Evolutionary conservation across 2,329 filamentous ascomycete genomes (phyloP).

Genomic region (Amauroascus niger): DNA sequence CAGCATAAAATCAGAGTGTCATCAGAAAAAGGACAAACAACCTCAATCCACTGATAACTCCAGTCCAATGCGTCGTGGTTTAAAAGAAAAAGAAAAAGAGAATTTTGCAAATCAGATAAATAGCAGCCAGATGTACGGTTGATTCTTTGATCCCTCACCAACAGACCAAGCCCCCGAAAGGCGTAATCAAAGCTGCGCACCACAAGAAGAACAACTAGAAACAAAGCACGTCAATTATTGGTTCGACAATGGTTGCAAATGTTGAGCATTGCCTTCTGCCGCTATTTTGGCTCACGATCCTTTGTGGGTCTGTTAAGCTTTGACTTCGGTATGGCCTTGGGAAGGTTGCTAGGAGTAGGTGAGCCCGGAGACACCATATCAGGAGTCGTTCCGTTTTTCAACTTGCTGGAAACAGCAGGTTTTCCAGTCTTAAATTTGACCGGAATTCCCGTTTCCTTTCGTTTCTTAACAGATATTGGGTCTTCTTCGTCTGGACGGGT

Average conservation of each 20-base stretch:
- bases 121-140: neutral
- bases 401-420: constrained; percentile 31
- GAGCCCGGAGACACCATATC: constrained; percentile 20
- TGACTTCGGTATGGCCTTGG: constrained; percentile 2
- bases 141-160: neutral
- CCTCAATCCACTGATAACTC: neutral
- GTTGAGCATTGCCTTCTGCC: too few relatives aligned
- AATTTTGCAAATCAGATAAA: neutral
- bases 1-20: neutral
- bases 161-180: neutral
- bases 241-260: neutral
- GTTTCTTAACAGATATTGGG: constrained; percentile 10
- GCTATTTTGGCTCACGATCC: constrained; percentile 6
- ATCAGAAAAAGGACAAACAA: neutral
- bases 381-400: constrained; percentile 35
- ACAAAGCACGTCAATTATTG: neutral
- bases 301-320: constrained; percentile 10
- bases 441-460: constrained; percentile 8
- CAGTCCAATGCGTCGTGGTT: neutral
- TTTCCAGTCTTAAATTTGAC: constrained; percentile 32
- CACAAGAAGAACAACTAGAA: neutral
- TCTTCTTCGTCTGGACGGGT: constrained; percentile 18
- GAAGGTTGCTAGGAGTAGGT: neutral
- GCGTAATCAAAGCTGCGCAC: neutral
- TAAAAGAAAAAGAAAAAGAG: neutral